These are phyloP conservation scores for Colletotrichum noveboracense DNA, from an alignment of 2,329 filamentous ascomycete species.

Conservation along the genomic window DNA sequence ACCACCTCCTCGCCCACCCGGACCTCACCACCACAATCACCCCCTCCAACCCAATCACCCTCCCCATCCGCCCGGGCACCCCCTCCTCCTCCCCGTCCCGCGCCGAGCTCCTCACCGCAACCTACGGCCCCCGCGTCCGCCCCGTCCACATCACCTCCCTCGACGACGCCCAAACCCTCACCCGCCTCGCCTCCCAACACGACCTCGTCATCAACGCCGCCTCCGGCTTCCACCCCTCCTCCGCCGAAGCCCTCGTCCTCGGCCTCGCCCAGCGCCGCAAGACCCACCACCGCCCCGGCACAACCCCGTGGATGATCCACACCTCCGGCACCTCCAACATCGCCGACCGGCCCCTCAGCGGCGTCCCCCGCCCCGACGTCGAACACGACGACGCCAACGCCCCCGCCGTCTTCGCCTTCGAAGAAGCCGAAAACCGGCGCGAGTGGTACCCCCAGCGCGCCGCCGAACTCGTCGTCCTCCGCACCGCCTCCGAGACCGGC, in stretches of 20 bases:
- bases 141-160: slow-evolving; percentile 3
- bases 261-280: slow-evolving; percentile 35
- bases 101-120: not conserved
- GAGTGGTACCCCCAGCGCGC: slow-evolving; percentile 25
- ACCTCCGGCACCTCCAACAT: slow-evolving; percentile 23
- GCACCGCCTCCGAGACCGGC: not conserved
- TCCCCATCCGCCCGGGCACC: slow-evolving; percentile 3
- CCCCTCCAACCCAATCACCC: not conserved
- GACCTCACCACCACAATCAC: not conserved
- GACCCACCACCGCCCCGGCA: not conserved
- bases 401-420: slow-evolving; percentile 13
- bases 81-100: not conserved
- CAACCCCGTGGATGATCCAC: slow-evolving; percentile 23
- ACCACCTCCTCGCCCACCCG: slow-evolving; percentile 11
- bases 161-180: slow-evolving; percentile 14
- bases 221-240: slow-evolving; percentile 33
- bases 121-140: slow-evolving; percentile 13
- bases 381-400: slow-evolving; percentile 18
- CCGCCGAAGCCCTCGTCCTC: slow-evolving; percentile 37
- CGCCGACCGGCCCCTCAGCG: slow-evolving; percentile 22
- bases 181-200: slow-evolving; percentile 15
- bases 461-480: slow-evolving; percentile 22
- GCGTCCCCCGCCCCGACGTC: not conserved
- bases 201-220: slow-evolving; percentile 42
- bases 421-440: slow-evolving; percentile 17